These are phyloP conservation scores for Withania somnifera DNA, from an alignment of 305 asterid species.

Conservation along the genomic window DNA sequence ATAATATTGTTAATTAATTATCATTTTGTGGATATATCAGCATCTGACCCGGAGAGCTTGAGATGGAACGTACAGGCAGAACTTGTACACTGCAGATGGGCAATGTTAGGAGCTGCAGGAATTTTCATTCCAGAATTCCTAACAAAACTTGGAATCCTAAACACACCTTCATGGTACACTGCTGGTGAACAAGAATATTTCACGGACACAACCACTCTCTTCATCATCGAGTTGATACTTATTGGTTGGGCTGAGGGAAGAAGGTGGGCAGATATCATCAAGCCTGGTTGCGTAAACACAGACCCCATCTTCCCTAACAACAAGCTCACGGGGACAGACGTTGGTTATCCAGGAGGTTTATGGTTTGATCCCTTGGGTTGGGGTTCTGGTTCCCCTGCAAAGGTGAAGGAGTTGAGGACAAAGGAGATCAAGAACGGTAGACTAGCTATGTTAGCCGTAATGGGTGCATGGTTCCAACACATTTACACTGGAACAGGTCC, in stretches of 20 bases:
- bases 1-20: background rate
- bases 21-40: constrained; percentile 12
- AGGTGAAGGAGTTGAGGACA: constrained; percentile 76
- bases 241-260: constrained; percentile 99
- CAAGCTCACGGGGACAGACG: constrained; percentile 95
- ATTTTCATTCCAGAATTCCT: constrained; percentile 90
- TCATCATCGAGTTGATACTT: constrained; percentile 61
- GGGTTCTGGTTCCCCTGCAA: constrained; percentile 69
- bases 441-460: constrained; percentile 85
- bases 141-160: constrained; percentile 77
- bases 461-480: constrained; percentile 99
- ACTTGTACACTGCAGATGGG: constrained; percentile 94
- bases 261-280: constrained; percentile 90
- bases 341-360: constrained; percentile 85
- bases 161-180: constrained; percentile 94
- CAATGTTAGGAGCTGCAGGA: constrained; percentile 95
- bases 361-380: constrained; percentile 98
- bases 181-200: constrained; percentile 94
- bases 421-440: constrained; percentile 93
- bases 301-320: constrained; percentile 96
- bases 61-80: constrained; percentile 85
- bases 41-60: constrained; percentile 89
- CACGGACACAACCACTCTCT: constrained; percentile 81
- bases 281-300: constrained; percentile 85
- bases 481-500: constrained; percentile 95